phyloP scores from a whole-genome alignment of 257 asterid species.

The Forsythia suspensa region DNA sequence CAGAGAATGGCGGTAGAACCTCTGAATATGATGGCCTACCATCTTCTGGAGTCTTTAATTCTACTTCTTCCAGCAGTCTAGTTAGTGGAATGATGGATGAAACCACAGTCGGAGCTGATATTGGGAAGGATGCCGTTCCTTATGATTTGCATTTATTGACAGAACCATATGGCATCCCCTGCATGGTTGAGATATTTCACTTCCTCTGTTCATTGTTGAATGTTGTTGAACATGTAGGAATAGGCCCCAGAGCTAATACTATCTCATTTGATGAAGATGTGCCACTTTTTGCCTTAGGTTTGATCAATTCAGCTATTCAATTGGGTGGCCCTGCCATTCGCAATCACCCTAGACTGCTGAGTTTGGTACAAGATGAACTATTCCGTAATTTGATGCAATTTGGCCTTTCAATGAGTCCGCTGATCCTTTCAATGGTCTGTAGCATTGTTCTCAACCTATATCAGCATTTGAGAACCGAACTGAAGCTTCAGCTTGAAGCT shows the following conservation, averaged over 20 bases:
- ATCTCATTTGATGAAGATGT: conserved; percentile 90
- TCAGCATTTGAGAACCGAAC: conserved; percentile 76
- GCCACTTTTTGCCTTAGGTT: conserved; percentile 85
- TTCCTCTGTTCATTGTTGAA: conserved; percentile 86
- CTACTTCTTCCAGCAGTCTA: conserved; percentile 51
- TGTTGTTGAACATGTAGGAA: conserved; percentile 72
- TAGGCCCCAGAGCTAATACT: conserved; percentile 84
- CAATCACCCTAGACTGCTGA: conserved; percentile 79
- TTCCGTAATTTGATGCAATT: conserved; percentile 91
- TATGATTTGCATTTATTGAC: conserved; percentile 78
- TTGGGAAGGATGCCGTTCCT: conserved; percentile 76
- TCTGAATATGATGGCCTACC: conserved; percentile 60
- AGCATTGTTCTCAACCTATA: conserved; percentile 89
- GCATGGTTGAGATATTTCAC: conserved; percentile 96
- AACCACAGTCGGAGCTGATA: conserved; percentile 42
- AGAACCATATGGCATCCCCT: conserved; percentile 92
- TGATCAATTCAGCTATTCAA: conserved; percentile 92
- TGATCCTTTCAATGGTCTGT: conserved; percentile 92
- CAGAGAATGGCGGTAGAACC: conserved; percentile 66
- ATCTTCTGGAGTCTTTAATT: conserved; percentile 52
- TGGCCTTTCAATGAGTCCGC: conserved; percentile 87
- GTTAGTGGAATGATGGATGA: conserved; percentile 58
- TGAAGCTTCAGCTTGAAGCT: conserved; percentile 94
- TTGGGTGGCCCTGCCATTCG: conserved; percentile 79
- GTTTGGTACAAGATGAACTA: conserved; percentile 89